These are phyloP conservation scores for Acidiella bohemica DNA, from an alignment of 495 filamentous ascomycete species.

Conservation along the genomic window DNA sequence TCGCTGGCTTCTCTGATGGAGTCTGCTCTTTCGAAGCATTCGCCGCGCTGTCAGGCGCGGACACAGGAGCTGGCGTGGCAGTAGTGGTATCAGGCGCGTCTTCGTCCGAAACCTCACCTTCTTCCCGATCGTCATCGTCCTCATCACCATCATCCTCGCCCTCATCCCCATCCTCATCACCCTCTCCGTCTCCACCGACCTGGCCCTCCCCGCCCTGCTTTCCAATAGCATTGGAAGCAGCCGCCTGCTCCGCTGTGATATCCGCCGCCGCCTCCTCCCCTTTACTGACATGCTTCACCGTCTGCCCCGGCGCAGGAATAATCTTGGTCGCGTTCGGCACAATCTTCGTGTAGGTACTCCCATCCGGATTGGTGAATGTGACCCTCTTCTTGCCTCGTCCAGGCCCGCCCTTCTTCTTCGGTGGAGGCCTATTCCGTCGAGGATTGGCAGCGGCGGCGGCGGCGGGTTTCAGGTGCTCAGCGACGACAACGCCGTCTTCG, in stretches of 20 bases:
- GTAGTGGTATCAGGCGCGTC: constrained; percentile 2
- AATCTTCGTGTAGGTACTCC: constrained; percentile 18
- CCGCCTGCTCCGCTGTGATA: constrained; percentile 24
- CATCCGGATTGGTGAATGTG: constrained; percentile 25
- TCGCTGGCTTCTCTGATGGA: background rate
- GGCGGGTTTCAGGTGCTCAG: constrained; percentile 36
- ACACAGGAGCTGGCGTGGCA: constrained; percentile 9
- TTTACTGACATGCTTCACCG: constrained; percentile 21
- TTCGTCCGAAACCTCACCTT: constrained; percentile 21
- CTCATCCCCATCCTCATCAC: constrained; percentile 21
- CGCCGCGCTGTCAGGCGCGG: background rate
- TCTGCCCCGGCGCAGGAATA: constrained; percentile 17
- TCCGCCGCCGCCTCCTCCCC: constrained; percentile 22
- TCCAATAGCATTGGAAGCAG: constrained; percentile 19
- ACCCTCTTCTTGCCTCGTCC: constrained; percentile 31
- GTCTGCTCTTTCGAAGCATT: background rate
- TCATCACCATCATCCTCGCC: constrained; percentile 22
- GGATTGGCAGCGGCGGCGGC: too few species aligned
- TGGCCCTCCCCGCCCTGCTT: constrained; percentile 20
- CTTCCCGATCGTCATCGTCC: constrained; percentile 22
- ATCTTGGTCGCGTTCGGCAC: constrained; percentile 19
- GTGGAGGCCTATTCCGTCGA: constrained; percentile 49
- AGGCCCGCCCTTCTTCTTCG: constrained; percentile 32
- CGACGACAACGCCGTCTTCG: constrained; percentile 47
- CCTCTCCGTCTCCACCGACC: constrained; percentile 13